phyloP scores from a whole-genome alignment of 306 rosid species.

The Hippophae tibetana region DNA sequence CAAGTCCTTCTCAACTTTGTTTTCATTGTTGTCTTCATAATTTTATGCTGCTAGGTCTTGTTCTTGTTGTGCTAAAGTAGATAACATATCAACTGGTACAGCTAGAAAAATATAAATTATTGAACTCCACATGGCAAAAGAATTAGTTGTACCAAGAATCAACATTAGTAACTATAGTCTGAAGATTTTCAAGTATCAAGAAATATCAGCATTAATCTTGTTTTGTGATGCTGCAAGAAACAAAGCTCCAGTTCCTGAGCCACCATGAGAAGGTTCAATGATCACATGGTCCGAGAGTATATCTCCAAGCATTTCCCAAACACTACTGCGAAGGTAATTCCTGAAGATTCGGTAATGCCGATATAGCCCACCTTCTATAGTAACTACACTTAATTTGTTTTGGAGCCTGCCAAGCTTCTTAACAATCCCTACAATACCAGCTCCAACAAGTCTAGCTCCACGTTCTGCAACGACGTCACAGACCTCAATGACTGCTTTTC shows the following conservation, averaged over 20 bases:
- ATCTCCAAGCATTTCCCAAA: conserved; percentile 74
- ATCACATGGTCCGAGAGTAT: conserved; percentile 53
- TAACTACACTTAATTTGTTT: conserved; percentile 43
- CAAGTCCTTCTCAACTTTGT: too few species aligned
- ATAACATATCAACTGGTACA: too few species aligned
- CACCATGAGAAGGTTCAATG: conserved; percentile 57
- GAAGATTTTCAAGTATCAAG: not conserved
- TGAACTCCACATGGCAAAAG: too few species aligned
- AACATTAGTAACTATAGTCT: not conserved
- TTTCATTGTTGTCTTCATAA: too few species aligned
- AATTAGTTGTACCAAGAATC: too few species aligned
- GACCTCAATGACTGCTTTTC: conserved; percentile 56
- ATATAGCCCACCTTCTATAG: conserved; percentile 60
- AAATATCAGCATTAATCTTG: conserved; percentile 11
- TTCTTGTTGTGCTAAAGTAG: too few species aligned
- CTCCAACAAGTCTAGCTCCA: conserved; percentile 52
- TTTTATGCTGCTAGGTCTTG: too few species aligned
- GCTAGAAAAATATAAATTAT: too few species aligned
- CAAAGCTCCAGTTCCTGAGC: conserved; percentile 55
- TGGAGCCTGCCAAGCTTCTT: conserved; percentile 55
- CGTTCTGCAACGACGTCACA: conserved; percentile 67
- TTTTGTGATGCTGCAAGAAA: conserved; percentile 55
- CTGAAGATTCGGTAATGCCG: conserved; percentile 60
- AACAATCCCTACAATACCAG: conserved; percentile 57
- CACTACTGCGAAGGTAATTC: conserved; percentile 55